Evolutionary conservation across 2,329 filamentous ascomycete genomes (phyloP).

Genomic region (Zasmidium angulare): DNA sequence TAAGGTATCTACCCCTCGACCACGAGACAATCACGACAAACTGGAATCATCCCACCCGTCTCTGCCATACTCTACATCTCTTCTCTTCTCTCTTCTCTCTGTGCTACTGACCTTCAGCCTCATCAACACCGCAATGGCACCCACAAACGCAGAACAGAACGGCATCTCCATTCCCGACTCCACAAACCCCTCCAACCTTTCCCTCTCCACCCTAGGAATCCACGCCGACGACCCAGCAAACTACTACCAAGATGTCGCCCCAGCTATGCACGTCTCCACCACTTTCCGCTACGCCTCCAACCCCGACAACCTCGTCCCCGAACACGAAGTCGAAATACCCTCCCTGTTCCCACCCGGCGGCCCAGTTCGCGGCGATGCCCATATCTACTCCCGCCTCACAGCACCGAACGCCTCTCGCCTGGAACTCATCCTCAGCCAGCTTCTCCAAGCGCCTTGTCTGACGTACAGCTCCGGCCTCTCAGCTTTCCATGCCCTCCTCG

Average conservation of each 20-base stretch:
- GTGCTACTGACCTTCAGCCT: background rate
- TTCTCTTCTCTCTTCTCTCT: background rate
- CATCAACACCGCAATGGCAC: background rate
- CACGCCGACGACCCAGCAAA: constrained; percentile 39
- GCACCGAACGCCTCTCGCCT: constrained; percentile 81
- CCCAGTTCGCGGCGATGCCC: constrained; percentile 56
- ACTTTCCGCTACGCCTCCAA: constrained; percentile 80
- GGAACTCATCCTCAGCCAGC: constrained; percentile 73
- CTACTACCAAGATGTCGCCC: constrained; percentile 68
- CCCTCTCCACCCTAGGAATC: constrained; percentile 33
- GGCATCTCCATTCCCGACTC: constrained; percentile 3
- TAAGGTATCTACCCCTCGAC: background rate
- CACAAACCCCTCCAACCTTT: constrained; percentile 16
- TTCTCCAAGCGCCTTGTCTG: constrained; percentile 68
- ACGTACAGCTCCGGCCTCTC: constrained; percentile 84
- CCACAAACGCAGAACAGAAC: background rate
- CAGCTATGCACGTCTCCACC: constrained; percentile 85
- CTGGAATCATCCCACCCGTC: background rate
- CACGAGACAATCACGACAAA: background rate
- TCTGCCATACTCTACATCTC: background rate
- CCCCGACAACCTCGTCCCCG: constrained; percentile 59
- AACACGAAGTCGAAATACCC: constrained; percentile 26
- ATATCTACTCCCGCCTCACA: constrained; percentile 80
- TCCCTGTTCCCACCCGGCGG: constrained; percentile 28
- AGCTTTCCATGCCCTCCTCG: constrained; percentile 83